Evolutionary conservation across 2,329 filamentous ascomycete genomes (phyloP), one percentile per base, ranked within the genome.

Genomic region (Aspergillus aculeatus): DNA sequence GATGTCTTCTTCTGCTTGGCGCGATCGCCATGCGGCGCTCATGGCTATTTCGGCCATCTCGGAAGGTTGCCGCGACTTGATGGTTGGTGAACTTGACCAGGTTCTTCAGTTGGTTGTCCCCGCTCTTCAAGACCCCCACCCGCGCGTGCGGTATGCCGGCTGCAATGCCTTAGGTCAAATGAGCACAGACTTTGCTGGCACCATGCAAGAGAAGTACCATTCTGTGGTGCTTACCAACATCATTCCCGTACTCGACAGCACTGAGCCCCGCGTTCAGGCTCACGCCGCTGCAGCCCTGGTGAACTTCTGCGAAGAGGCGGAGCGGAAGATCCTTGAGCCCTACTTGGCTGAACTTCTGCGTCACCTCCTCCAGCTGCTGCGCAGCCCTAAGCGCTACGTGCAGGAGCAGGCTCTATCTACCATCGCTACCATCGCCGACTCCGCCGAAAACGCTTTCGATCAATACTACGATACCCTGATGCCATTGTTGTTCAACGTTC

Each of bases 21-120:
- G 91, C 71, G 95, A 99, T 75, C 87, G 94, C 63, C 95, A 99
- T 76, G 95, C 95, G 32, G 95, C 95, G 50, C 85, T 99, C 55
- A 99, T 99, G 95, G 95, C 95, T 24, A 97, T 99, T 62, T 98
- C 94, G 2, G 95, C 95, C 66, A 99, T 99, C 64, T 98, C 95
- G 0, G 95, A 99, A 77, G 95, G 95, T 41, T 99, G 95, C 73
- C 89, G 92, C 60, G 94, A 98, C 26, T 83, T 97, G 63, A 99
- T 99, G 95, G 84, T 96, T 66, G 90, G 90, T 47, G 95, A 99
- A 76, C 83, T 99, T 4, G 91, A 92, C 75, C 93, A 97, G 73
- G 94, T 99, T 23, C 83, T 99, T 51, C 92, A 96, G 65, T 84
- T 99, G 58, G 94, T 99, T n/a, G 87, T 97, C 53, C 95, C 95